Evolutionary conservation across 768 basidiomycete species (phyloP), one percentile per base, ranked within the genome.

Genomic region (Lactarius trivialis): DNA sequence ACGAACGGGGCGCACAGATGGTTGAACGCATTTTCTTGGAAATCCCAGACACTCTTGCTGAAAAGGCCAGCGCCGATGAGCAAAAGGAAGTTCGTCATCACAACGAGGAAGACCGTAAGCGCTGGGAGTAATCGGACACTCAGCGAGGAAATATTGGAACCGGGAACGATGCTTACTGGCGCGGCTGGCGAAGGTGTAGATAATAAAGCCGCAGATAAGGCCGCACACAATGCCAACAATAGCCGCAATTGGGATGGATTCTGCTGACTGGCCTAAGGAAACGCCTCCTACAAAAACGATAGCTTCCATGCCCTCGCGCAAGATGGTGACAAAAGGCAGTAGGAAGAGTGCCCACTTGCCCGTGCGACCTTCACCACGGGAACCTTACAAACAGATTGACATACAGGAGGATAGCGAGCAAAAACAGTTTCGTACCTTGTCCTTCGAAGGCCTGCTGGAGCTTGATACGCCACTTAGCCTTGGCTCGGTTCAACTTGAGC

Each of bases 41-140:
- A 93, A 36, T 81, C 75, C 68, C 85, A 84, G 24, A 92, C 78
- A 4, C 86, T 80, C 73, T 84, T 89, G 67, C 86, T 88, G 77
- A 96, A 93, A 30, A 99, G 82, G 17, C 96, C 96, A 0, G 96
- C 88, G 30, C 96, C 96, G 73, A 99, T 92, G 69, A 98, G 85
- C 67, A 98, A 81, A 52, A 98, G 77, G 66, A 98, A 75, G 77
- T 91, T 91, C 56, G 96, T 96, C 80, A 97, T 98, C 56, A 85
- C 78, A 68, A 98, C 76, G 58, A 99, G 81, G 86, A 98, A 98
- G 66, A 93, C 76, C 36, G 83, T 85, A 36, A 98, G 77, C 1
- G 92, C 89, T 84, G 64, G 26, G n/a, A 2, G 17, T 19, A 26
- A 68, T 61, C 32, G 15, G n/a, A 12, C 5, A 34, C 4, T 63